Conservation (phyloP, 2,329 filamentous ascomycete genomes). For the Hirsutella thompsonii region DNA sequence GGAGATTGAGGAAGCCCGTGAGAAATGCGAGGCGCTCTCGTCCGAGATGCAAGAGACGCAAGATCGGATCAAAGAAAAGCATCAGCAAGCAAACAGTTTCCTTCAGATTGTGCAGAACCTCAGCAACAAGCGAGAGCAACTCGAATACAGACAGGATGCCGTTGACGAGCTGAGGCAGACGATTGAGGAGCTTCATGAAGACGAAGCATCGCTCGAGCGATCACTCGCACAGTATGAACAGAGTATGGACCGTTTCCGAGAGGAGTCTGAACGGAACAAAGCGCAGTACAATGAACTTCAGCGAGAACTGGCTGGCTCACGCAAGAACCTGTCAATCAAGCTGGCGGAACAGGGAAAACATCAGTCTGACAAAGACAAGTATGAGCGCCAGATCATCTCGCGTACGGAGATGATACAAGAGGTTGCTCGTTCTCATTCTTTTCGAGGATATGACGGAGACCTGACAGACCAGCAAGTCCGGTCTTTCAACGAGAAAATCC, state of each 20-base stretch:
- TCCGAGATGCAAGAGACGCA: conserved; percentile 48
- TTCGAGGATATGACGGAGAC: conserved; percentile 74
- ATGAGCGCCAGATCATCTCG: conserved; percentile 64
- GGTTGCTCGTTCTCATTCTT: conserved; percentile 61
- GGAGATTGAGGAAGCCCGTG: conserved; percentile 50
- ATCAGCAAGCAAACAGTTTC: conserved; percentile 60
- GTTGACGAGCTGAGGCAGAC: conserved; percentile 58
- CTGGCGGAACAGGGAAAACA: conserved; percentile 60
- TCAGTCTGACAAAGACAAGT: conserved; percentile 75
- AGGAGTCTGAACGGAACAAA: conserved; percentile 50
- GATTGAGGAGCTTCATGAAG: conserved; percentile 65
- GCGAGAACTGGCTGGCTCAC: conserved; percentile 27
- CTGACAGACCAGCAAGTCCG: conserved; percentile 61
- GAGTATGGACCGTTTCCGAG: conserved; percentile 50
- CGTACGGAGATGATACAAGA: conserved; percentile 67
- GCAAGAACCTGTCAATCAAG: conserved; percentile 35
- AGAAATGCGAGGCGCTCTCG: conserved; percentile 44
- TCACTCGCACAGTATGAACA: conserved; percentile 69
- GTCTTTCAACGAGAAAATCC: conserved; percentile 66
- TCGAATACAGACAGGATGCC: conserved; percentile 55
- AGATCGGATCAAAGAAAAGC: conserved; percentile 49
- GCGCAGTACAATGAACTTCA: conserved; percentile 55
- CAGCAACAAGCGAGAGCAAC: conserved; percentile 63
- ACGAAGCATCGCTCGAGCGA: conserved; percentile 61
- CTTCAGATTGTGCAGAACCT: conserved; percentile 63